These are phyloP conservation scores for Termitomyces sp. DNA, from an alignment of 768 basidiomycete species.

Conservation along the genomic window DNA sequence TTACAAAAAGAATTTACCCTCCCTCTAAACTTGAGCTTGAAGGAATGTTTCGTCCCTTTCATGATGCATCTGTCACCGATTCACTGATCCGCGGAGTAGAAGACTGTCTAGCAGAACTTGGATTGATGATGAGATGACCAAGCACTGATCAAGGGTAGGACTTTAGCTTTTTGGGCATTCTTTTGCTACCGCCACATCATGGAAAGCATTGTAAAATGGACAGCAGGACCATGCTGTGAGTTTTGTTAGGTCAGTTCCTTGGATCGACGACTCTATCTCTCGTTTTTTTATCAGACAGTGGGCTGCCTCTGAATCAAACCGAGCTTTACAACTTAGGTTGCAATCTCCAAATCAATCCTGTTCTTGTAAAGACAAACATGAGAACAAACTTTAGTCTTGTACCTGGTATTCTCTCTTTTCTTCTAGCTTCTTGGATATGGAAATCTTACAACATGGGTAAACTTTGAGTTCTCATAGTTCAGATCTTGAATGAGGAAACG, in stretches of 20 bases:
- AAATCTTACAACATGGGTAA: too few relatives aligned
- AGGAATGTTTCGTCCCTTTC: too few relatives aligned
- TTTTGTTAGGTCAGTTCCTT: background rate
- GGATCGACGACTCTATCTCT: background rate
- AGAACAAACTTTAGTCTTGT: background rate
- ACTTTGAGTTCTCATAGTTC: too few relatives aligned
- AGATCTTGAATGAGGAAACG: too few relatives aligned
- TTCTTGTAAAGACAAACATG: background rate
- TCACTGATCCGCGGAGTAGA: too few relatives aligned
- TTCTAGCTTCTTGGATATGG: background rate
- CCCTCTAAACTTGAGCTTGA: too few relatives aligned
- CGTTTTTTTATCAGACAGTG: background rate
- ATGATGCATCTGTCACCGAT: too few relatives aligned
- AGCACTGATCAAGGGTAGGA: too few relatives aligned
- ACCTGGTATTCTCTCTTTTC: background rate
- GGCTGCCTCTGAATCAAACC: background rate
- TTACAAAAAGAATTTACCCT: too few relatives aligned
- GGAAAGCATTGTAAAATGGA: background rate
- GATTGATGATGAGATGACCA: too few relatives aligned
- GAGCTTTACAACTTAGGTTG: background rate
- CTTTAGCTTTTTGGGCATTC: too few relatives aligned
- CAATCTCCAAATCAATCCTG: background rate
- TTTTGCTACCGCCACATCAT: background rate
- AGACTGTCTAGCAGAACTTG: too few relatives aligned
- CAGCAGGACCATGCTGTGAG: background rate